These are phyloP conservation scores for Ophiosphaerella korrae DNA, from an alignment of 2,329 filamentous ascomycete genomes.

Conservation along the genomic window DNA sequence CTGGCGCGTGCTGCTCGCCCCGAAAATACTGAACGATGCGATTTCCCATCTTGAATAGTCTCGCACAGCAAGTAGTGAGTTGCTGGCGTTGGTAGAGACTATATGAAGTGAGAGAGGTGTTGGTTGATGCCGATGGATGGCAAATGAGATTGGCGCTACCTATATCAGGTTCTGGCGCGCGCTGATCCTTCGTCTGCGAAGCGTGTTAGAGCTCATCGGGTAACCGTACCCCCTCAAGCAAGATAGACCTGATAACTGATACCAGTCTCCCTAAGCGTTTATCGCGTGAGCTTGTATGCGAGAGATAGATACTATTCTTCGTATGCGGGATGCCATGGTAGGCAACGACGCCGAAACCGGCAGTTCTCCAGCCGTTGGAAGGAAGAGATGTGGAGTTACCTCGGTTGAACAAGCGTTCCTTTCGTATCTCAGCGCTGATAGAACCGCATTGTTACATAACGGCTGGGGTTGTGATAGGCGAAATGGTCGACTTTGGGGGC, in stretches of 20 bases:
- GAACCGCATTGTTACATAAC: slow-evolving; percentile 6
- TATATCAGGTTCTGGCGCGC: slow-evolving; percentile 2
- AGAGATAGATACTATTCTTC: neutral
- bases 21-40: slow-evolving; percentile 41
- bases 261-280: slow-evolving; percentile 6
- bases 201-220: slow-evolving; percentile 9
- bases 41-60: slow-evolving; percentile 28
- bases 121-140: neutral
- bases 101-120: too few species aligned
- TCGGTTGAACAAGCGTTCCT: neutral
- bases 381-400: neutral
- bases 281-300: neutral
- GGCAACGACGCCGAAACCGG: slow-evolving; percentile 19
- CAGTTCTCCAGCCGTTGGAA: neutral
- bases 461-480: slow-evolving; percentile 17
- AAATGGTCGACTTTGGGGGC: slow-evolving; percentile 9
- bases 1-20: slow-evolving; percentile 41
- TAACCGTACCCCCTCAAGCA: slow-evolving; percentile 10
- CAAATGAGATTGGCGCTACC: neutral
- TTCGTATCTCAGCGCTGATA: neutral
- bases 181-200: slow-evolving; percentile 1
- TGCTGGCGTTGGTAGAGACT: neutral
- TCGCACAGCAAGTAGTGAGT: neutral
- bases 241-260: slow-evolving; percentile 16
- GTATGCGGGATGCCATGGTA: slow-evolving; percentile 2